These are phyloP conservation scores for Lactifluus volemus DNA, from an alignment of 768 basidiomycete genomes.

Conservation along the genomic window DNA sequence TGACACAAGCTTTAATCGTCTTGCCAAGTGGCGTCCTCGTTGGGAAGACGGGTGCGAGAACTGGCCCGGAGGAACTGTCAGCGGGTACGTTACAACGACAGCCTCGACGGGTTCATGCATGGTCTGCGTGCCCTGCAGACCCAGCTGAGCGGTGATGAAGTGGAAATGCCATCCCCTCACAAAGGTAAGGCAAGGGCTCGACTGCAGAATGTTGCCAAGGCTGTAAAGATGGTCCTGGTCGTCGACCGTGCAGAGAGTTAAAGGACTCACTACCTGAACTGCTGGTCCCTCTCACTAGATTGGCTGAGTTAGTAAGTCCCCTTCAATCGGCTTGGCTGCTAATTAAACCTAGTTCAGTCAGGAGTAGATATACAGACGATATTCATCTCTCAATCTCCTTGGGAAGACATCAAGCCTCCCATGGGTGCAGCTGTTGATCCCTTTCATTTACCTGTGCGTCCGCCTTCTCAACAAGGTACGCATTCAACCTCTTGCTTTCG, in stretches of 20 bases:
- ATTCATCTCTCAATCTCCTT: slow-evolving; percentile 54
- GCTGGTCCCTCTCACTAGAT: slow-evolving; percentile 58
- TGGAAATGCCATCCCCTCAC: neutral
- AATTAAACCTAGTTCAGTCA: slow-evolving; percentile 32
- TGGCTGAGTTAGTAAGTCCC: slow-evolving; percentile 58
- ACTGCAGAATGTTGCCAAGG: slow-evolving; percentile 29
- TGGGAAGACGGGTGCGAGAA: slow-evolving; percentile 58
- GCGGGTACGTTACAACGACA: slow-evolving; percentile 50
- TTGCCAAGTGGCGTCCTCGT: slow-evolving; percentile 44
- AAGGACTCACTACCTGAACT: slow-evolving; percentile 54
- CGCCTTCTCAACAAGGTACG: slow-evolving; percentile 50
- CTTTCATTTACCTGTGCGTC: slow-evolving; percentile 49
- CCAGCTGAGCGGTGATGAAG: slow-evolving; percentile 2
- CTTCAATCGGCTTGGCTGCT: neutral
- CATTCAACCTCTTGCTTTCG: neutral
- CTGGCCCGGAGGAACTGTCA: slow-evolving; percentile 38
- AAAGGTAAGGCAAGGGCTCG: slow-evolving; percentile 19
- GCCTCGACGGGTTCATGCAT: slow-evolving; percentile 60
- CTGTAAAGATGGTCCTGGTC: slow-evolving; percentile 45
- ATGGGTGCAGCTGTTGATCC: slow-evolving; percentile 68
- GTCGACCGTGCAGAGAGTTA: slow-evolving; percentile 61
- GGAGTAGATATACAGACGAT: slow-evolving; percentile 50
- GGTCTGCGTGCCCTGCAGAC: slow-evolving; percentile 41
- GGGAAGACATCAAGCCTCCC: slow-evolving; percentile 66
- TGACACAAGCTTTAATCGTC: slow-evolving; percentile 53